Conservation (phyloP, 73 alveolate species). For the Paramecium sexaurelia region DNA sequence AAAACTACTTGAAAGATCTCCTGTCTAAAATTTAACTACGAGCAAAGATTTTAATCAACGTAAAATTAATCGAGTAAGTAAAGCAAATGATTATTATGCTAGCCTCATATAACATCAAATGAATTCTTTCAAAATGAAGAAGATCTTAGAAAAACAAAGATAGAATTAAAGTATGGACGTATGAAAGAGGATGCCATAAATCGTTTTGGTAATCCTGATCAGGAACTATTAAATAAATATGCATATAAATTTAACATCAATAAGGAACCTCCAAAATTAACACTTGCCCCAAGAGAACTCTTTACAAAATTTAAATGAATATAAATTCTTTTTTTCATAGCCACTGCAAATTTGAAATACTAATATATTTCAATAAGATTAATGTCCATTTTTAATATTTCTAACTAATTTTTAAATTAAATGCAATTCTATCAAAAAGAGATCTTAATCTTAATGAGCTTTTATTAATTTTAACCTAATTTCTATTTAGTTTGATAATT, state of each 20-base stretch:
- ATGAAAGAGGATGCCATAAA: slow-evolving; percentile 13
- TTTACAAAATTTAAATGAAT: background rate
- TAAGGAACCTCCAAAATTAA: background rate
- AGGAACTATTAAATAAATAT: background rate
- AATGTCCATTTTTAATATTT: background rate
- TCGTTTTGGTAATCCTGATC: background rate
- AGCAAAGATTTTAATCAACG: background rate
- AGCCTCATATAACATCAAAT: slow-evolving; percentile 16
- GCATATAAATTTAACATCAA: background rate
- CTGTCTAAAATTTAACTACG: background rate
- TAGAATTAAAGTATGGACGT: slow-evolving; percentile 9
- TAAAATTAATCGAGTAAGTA: background rate
- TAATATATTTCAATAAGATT: background rate
- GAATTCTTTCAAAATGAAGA: slow-evolving; percentile 18
- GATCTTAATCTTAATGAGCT: background rate
- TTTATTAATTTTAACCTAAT: background rate
- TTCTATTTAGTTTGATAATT: background rate
- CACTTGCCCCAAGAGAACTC: slow-evolving; percentile 18
- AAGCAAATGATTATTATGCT: background rate
- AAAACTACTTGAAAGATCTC: background rate
- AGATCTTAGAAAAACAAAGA: background rate
- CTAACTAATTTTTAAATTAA: background rate
- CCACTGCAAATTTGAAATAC: background rate
- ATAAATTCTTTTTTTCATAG: background rate
- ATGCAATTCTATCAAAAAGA: background rate